Evolutionary conservation across 2,329 filamentous ascomycete genomes (phyloP).

Genomic region (Mycosphaerella sp.): DNA sequence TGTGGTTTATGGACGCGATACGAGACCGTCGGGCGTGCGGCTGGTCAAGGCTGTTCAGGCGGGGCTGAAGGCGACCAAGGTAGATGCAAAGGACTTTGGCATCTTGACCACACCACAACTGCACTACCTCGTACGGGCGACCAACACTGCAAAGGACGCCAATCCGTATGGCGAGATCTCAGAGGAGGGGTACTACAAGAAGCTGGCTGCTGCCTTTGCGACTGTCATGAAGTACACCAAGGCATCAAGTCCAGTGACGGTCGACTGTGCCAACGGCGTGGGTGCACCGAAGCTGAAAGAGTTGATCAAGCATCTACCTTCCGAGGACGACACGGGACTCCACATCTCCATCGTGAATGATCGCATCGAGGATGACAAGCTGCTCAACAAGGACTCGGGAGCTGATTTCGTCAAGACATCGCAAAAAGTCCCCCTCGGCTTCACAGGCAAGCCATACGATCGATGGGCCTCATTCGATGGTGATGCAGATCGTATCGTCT

Average conservation of each 20-base stretch:
- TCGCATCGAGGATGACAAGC: constrained; percentile 82
- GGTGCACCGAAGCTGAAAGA: constrained; percentile 86
- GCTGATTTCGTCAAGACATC: constrained; percentile 97
- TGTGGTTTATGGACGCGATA: constrained; percentile 88
- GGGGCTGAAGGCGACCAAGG: constrained; percentile 68
- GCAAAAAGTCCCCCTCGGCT: constrained; percentile 79
- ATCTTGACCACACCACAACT: constrained; percentile 95
- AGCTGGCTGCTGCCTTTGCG: constrained; percentile 78
- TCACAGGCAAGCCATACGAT: constrained; percentile 67
- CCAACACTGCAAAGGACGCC: constrained; percentile 84
- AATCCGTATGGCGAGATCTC: constrained; percentile 83
- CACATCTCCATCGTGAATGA: constrained; percentile 88
- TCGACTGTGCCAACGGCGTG: constrained; percentile 96
- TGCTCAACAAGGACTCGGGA: constrained; percentile 83
- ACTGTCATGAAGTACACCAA: constrained; percentile 72
- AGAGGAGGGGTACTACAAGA: constrained; percentile 91
- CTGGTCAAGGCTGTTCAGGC: constrained; percentile 74
- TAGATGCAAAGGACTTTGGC: constrained; percentile 76
- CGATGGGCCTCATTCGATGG: constrained; percentile 90
- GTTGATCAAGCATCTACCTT: constrained; percentile 74
- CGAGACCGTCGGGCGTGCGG: constrained; percentile 80
- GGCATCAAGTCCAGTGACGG: constrained; percentile 66
- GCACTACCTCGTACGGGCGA: constrained; percentile 90
- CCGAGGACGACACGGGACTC: constrained; percentile 55
- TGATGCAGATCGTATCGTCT: constrained; percentile 91